phyloP scores from a whole-genome alignment of 768 basidiomycete genomes.

The button mushroom (Agaricus bisporus) region DNA sequence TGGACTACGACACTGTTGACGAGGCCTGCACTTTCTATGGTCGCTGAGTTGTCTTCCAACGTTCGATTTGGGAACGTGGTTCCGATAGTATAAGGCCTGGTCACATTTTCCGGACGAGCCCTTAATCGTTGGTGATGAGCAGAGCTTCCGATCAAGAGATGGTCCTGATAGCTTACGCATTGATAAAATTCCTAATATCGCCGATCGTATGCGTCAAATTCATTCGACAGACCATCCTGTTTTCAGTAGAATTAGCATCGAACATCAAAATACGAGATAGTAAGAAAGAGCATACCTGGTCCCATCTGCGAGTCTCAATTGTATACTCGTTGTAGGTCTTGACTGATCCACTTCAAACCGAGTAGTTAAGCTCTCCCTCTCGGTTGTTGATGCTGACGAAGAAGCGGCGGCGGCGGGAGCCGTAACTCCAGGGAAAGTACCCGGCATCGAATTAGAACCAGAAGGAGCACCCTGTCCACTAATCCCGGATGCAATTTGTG shows the following conservation, averaged over 20 bases:
- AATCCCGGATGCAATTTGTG: conserved; percentile 23
- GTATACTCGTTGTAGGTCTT: conserved; percentile 82
- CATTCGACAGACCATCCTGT: conserved; percentile 77
- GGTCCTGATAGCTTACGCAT: conserved; percentile 56
- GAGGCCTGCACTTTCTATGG: conserved; percentile 68
- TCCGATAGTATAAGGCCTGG: conserved; percentile 67
- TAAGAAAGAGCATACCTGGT: conserved; percentile 49
- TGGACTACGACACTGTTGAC: conserved; percentile 84
- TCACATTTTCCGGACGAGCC: conserved; percentile 60
- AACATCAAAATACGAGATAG: neutral
- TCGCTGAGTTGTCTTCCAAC: conserved; percentile 57
- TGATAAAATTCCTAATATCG: conserved; percentile 83
- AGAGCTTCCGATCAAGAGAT: neutral
- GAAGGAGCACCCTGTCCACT: neutral
- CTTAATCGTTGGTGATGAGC: conserved; percentile 27
- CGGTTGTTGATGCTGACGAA: conserved; percentile 16
- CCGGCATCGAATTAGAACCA: conserved; percentile 41
- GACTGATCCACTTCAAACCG: conserved; percentile 79
- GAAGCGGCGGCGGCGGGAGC: conserved; percentile 14
- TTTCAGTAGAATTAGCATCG: neutral
- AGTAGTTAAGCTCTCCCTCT: conserved; percentile 36
- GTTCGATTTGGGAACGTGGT: conserved; percentile 85
- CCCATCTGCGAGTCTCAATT: conserved; percentile 88
- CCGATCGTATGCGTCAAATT: conserved; percentile 86
- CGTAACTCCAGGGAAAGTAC: conserved; percentile 43